Evolutionary conservation across 345 rosid species (phyloP), one percentile per base, ranked within the genome.

Genomic region (Tarenaya hassleriana): DNA sequence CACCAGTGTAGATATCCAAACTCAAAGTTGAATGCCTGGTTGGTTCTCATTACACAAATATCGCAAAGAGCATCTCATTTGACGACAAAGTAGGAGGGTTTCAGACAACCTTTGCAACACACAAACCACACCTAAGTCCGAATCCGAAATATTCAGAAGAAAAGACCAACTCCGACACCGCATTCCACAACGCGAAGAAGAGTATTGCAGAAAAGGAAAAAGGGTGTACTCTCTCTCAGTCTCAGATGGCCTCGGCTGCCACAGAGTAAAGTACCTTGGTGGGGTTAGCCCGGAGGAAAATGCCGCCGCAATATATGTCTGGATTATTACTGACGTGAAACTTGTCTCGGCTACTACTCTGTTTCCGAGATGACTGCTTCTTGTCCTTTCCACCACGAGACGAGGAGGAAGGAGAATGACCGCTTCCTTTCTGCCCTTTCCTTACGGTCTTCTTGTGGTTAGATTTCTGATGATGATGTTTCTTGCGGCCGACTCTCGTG

Each of bases 401-500:
- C 76, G 43, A 3, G 81, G 83, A 7, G 73, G n/a, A 69, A 10
- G 80, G 64, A 49, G 76, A 74, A 57, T 64, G 73, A 35, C 55
- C 67, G 55, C 85, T 67, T 35, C 80, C 69, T 58, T 78, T 85
- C 41, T 76, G 86, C 27, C 84, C 83, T 62, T 79, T 86, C 91
- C 83, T 92, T 37, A 80, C 84, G 21, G 52, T 70, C 60, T 76
- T 91, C 90, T 62, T 83, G 64, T 72, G 61, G 39, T 64, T 53
- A 31, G 64, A 72, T 20, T 63, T 71, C 62, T 61, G 67, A 52
- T 42, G 71, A 48, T 42, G 71, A 48, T 66, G 82, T 50, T 67
- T 85, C 44, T 69, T 63, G 67, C 66, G n/a, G n/a, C n/a, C n/a
- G n/a, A n/a, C 63, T 62, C 74, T 77, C 0, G 88, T 62, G 64